phyloP scores from a whole-genome alignment of 805 yeast genomes.

The Yamadazyma akitaensis region DNA sequence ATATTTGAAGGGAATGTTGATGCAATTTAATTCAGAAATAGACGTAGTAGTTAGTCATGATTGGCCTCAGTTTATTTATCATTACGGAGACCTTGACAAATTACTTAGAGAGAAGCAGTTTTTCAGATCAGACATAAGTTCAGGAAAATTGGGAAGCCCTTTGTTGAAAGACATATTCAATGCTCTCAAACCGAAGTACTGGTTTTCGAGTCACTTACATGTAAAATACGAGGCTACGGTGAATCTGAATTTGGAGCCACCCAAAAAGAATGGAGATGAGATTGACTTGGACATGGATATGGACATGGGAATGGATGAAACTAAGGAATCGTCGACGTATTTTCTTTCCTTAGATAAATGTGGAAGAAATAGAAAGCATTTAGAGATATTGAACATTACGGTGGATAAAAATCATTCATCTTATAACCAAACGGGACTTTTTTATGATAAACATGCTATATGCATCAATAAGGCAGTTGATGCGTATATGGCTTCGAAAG shows the following conservation, averaged over 20 bases:
- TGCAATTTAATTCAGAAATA: conserved; percentile 22
- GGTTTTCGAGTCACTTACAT: conserved; percentile 93
- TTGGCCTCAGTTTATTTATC: conserved; percentile 85
- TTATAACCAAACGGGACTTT: conserved; percentile 14
- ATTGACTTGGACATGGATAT: conserved; percentile 19
- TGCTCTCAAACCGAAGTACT: conserved; percentile 57
- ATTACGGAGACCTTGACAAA: conserved; percentile 53
- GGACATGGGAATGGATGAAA: not conserved
- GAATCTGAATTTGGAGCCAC: not conserved
- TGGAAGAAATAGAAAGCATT: conserved; percentile 56
- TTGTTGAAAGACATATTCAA: conserved; percentile 54
- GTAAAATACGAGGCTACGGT: conserved; percentile 62
- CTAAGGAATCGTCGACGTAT: not conserved
- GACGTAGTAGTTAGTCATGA: conserved; percentile 80
- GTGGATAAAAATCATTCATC: conserved; percentile 11
- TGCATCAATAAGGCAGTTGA: conserved; percentile 32
- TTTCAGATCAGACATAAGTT: conserved; percentile 60
- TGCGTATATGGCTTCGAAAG: conserved; percentile 14
- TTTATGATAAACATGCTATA: conserved; percentile 30
- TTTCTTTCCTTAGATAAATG: conserved; percentile 88
- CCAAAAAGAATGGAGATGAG: conserved; percentile 15
- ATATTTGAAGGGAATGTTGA: conserved; percentile 50
- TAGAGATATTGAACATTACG: conserved; percentile 49
- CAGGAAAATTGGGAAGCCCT: conserved; percentile 69
- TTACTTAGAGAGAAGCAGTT: conserved; percentile 62